Evolutionary conservation across 2,329 filamentous ascomycete genomes (phyloP).

Genomic region (Penicillium palitans): DNA sequence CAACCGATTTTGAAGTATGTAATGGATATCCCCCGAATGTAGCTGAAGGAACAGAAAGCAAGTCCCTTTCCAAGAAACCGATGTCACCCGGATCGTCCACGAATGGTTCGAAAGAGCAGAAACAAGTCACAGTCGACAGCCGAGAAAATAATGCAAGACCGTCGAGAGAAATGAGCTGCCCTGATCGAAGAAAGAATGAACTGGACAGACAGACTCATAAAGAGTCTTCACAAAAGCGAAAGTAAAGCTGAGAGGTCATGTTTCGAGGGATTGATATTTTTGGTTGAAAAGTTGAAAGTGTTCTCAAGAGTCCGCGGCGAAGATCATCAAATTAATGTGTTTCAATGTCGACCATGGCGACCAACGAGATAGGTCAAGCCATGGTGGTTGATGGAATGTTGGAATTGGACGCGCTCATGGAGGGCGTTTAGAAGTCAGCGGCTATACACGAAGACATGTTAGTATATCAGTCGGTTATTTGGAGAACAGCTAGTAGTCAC

Average conservation of each 20-base stretch:
- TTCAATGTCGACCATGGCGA: neutral
- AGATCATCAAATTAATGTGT: neutral
- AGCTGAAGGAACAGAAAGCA: constrained; percentile 6
- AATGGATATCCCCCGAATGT: neutral
- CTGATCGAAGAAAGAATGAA: constrained; percentile 5
- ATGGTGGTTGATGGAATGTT: neutral
- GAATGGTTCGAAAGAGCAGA: constrained; percentile 3
- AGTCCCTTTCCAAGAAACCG: neutral
- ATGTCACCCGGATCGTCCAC: constrained; percentile 11
- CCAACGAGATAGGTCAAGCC: neutral
- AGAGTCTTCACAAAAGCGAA: constrained; percentile 8
- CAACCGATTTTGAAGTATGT: neutral
- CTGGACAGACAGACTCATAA: constrained; percentile 8
- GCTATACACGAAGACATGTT: neutral
- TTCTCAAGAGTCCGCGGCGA: neutral
- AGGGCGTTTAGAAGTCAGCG: constrained; percentile 3
- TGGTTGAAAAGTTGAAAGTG: constrained; percentile 5
- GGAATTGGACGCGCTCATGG: neutral
- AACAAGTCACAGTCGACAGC: neutral
- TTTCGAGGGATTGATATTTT: constrained; percentile 1
- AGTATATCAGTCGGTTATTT: neutral
- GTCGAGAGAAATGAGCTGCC: neutral
- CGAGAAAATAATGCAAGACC: neutral
- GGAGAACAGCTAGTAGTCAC: neutral
- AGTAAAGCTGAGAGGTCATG: constrained; percentile 6